phyloP scores from a whole-genome alignment of 495 filamentous ascomycete genomes.

The Tetracladium marchalianum region DNA sequence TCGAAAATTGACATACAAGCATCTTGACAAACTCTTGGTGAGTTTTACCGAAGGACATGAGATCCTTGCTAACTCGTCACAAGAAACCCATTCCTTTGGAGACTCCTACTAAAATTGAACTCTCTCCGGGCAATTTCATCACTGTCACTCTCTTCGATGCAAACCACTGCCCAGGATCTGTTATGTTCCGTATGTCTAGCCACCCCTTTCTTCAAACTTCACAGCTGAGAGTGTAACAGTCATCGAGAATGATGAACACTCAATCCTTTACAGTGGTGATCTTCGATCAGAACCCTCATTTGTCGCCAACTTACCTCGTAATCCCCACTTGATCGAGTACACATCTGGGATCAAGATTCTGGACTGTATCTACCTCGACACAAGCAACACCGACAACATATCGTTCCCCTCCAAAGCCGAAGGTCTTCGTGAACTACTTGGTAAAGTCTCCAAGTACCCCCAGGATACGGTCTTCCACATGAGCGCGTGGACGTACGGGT shows the following conservation, averaged over 20 bases:
- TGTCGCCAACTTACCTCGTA: constrained; percentile 47
- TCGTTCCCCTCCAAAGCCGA: constrained; percentile 51
- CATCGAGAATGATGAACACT: constrained; percentile 65
- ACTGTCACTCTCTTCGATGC: constrained; percentile 82
- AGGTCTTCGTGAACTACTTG: constrained; percentile 63
- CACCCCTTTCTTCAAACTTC: background rate
- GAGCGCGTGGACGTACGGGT: constrained; percentile 87
- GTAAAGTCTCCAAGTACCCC: constrained; percentile 60
- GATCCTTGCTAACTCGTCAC: background rate
- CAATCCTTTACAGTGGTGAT: constrained; percentile 88
- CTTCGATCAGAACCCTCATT: constrained; percentile 61
- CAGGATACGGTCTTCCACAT: constrained; percentile 73
- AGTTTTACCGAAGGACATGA: background rate
- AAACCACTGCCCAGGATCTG: constrained; percentile 84
- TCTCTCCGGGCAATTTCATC: constrained; percentile 55
- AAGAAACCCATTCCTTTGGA: constrained; percentile 77
- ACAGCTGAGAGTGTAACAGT: constrained; percentile 30
- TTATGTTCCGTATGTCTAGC: constrained; percentile 60
- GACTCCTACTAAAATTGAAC: constrained; percentile 69
- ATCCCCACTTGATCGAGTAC: constrained; percentile 71
- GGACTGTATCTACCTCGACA: constrained; percentile 82
- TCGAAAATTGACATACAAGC: constrained; percentile 58
- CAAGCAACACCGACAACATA: constrained; percentile 52
- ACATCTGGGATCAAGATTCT: constrained; percentile 52
- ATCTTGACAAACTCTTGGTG: constrained; percentile 60